phyloP scores from a whole-genome alignment of 805 yeast species.

The Wickerhamiella kurtzmanii region DNA sequence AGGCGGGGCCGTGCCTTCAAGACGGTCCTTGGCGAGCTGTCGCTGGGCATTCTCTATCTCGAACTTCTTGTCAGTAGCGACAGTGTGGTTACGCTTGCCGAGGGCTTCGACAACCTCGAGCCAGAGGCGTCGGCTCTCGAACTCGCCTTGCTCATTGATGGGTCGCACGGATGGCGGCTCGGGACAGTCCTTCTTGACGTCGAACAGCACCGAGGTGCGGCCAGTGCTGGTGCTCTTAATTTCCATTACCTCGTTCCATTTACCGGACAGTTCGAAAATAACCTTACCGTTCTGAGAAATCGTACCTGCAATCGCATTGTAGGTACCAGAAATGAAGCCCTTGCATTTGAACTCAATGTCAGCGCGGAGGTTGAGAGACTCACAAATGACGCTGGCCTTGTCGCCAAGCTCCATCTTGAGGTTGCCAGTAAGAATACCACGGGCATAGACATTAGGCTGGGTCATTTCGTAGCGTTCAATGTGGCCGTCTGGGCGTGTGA shows the following conservation, averaged over 20 bases:
- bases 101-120: conserved; percentile 65
- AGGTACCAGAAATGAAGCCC: conserved; percentile 85
- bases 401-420: conserved; percentile 88
- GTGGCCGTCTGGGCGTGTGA: conserved; percentile 29
- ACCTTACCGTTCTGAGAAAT: conserved; percentile 46
- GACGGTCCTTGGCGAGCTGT: conserved; percentile 52
- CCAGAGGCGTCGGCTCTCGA: conserved; percentile 81
- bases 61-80: conserved; percentile 80
- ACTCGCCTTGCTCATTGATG: conserved; percentile 59
- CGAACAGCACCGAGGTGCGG: conserved; percentile 38
- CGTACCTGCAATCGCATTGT: conserved; percentile 73
- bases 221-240: conserved; percentile 42
- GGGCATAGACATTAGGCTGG: conserved; percentile 93
- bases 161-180: conserved; percentile 61
- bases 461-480: conserved; percentile 66
- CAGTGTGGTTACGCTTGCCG: conserved; percentile 60
- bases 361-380: conserved; percentile 43
- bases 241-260: conserved; percentile 82
- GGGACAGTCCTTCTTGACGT: conserved; percentile 34
- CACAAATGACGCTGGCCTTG: conserved; percentile 64
- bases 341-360: conserved; percentile 90
- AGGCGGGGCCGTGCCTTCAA: conserved; percentile 50
- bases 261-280: conserved; percentile 62
- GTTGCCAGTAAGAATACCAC: conserved; percentile 85
- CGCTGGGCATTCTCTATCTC: conserved; percentile 84